Evolutionary conservation across 192 early-diverging fungal species (phyloP).

Genomic region (Podila clonocystis): DNA sequence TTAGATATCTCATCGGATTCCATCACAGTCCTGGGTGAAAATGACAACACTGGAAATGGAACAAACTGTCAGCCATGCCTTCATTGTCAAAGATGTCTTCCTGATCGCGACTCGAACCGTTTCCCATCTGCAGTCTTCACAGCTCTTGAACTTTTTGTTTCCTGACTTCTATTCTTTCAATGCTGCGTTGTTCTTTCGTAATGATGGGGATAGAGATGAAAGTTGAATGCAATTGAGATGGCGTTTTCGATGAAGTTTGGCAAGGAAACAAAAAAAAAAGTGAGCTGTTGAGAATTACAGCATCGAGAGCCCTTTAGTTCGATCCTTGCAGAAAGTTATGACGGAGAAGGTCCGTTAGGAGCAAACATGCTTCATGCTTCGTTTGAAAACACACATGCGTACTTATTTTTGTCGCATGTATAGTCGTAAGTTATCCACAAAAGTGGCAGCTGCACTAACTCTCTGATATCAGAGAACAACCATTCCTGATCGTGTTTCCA

Average conservation of each 20-base stretch:
- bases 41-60: neutral
- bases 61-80: constrained; percentile 16
- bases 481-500: too few species aligned
- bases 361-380: too few species aligned
- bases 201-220: neutral
- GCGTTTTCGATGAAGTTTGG: neutral
- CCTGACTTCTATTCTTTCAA: neutral
- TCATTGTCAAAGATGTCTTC: constrained; percentile 47
- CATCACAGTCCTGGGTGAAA: neutral
- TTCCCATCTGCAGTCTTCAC: constrained; percentile 21
- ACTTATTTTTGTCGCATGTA: too few species aligned
- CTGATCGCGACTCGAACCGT: constrained; percentile 32
- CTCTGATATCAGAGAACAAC: too few species aligned
- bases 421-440: too few species aligned
- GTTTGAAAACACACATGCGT: too few species aligned
- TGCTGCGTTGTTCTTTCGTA: neutral
- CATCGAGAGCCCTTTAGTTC: too few species aligned
- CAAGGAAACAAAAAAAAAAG: neutral
- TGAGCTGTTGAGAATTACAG: neutral
- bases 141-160: neutral
- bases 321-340: too few species aligned
- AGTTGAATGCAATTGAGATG: neutral
- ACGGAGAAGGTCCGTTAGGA: too few species aligned
- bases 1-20: too few species aligned
- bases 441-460: too few species aligned